Evolutionary conservation across 305 asterid species (phyloP), one percentile per base, ranked within the genome.

Genomic region (Rubia occidens): DNA sequence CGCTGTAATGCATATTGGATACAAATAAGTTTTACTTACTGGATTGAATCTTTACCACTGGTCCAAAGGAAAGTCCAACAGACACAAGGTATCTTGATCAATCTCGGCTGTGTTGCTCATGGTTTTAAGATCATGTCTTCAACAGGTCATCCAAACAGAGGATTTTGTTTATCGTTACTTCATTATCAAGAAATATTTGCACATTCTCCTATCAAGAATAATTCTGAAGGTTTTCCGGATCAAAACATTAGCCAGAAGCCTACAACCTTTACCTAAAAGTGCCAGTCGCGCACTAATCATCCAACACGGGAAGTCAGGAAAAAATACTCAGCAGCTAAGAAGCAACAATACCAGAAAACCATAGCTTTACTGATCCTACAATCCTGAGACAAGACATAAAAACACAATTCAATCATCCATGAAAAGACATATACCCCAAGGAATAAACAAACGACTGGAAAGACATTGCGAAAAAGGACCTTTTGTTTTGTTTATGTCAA

Each of bases 401-500:
- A 58, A 21, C 62, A 8, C 62, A 58, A 24, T 58, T 32, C 62
- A 58, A 58, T 58, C 37, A 2, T 20, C 62, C 24, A 58, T 58
- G 6, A 55, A 55, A 55, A 55, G 60, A 55, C 18, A 7, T 4
- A 55, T 11, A 9, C 21, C 60, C 59, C 29, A 18, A 55, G 60
- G 60, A n/a, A 55, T 8, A 18, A 55, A 55, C 21, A 18, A 18
- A 10, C 7, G 6, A 53, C 58, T 53, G 5, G 5, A 14, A 5
- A 2, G 20, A 15, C 60, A 55, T 1, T 6, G 60, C 26, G 6
- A 55, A 18, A 13, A 21, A 58, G 29, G 88, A 82, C 45, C 4
- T 89, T 86, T 13, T 95, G 97, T 47, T n/a, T 42, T 42, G 45
- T 42, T 6, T 42, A 8, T 42, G 45, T 6, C 10, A 7, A 42